Evolutionary conservation across 2,329 filamentous ascomycete species (phyloP).

Genomic region (Aspergillus jensenii): DNA sequence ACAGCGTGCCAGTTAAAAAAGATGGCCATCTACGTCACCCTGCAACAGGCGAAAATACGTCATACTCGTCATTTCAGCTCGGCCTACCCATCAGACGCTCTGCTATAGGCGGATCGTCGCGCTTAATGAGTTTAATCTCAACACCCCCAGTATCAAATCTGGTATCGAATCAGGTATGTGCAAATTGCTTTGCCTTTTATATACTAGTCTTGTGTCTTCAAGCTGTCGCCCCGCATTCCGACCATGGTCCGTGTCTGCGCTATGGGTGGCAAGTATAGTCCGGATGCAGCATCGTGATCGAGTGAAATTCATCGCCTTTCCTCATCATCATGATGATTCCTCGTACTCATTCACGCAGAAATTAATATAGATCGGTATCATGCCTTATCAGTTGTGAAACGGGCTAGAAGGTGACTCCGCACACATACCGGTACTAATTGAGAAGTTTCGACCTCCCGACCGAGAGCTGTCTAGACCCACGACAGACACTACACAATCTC

Average conservation of each 20-base stretch:
- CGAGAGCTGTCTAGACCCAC: not conserved
- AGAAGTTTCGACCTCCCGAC: not conserved
- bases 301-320: not conserved
- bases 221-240: too few species aligned
- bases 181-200: too few species aligned
- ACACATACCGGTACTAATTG: too few species aligned
- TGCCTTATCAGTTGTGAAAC: not conserved
- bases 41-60: not conserved
- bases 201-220: too few species aligned
- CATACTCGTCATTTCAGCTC: not conserved
- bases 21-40: constrained; percentile 6
- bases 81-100: not conserved
- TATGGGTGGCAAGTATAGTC: too few species aligned
- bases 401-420: not conserved
- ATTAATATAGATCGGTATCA: not conserved
- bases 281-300: not conserved
- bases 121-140: not conserved
- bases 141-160: too few species aligned
- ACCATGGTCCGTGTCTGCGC: too few species aligned
- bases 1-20: not conserved
- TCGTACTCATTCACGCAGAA: not conserved
- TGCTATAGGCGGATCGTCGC: not conserved
- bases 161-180: too few species aligned
- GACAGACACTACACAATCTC: not conserved
- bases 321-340: not conserved